These are phyloP conservation scores for Filobasidium wieringae DNA, from an alignment of 768 basidiomycete species.

Conservation along the genomic window DNA sequence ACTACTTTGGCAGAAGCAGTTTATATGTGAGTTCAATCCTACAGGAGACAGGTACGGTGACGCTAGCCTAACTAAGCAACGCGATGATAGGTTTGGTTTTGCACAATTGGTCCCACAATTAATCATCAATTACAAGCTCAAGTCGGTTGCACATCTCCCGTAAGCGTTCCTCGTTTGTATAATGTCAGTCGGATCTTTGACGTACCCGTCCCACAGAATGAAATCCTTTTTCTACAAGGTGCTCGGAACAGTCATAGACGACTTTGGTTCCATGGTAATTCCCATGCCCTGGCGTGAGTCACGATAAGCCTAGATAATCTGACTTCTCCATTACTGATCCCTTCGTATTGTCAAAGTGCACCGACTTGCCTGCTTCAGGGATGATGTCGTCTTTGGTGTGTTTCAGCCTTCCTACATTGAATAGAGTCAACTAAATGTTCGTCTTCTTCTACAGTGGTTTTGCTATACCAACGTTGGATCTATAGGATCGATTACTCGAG, in stretches of 20 bases:
- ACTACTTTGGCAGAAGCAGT: slow-evolving; percentile 62
- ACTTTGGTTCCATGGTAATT: slow-evolving; percentile 55
- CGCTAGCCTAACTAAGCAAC: no score
- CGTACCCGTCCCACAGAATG: slow-evolving; percentile 44
- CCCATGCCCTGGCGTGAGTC: slow-evolving; percentile 14
- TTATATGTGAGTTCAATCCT: slow-evolving; percentile 21
- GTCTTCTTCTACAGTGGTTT: slow-evolving; percentile 65
- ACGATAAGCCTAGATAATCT: background rate
- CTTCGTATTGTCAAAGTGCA: background rate
- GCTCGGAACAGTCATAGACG: slow-evolving; percentile 54
- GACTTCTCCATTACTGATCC: background rate
- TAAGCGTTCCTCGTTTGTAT: slow-evolving; percentile 11
- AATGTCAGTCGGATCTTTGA: background rate
- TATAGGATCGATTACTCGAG: slow-evolving; percentile 91
- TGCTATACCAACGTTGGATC: slow-evolving; percentile 95
- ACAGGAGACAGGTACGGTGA: no score
- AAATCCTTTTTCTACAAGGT: slow-evolving; percentile 61
- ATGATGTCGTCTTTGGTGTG: slow-evolving; percentile 38
- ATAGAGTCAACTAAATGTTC: background rate
- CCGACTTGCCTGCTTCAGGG: slow-evolving; percentile 52
- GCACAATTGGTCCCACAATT: slow-evolving; percentile 51
- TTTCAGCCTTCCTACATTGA: background rate
- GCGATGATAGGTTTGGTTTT: slow-evolving; percentile 81
- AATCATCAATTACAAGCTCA: slow-evolving; percentile 92
- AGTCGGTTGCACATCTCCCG: slow-evolving; percentile 96